phyloP scores from a whole-genome alignment of 2,329 filamentous ascomycete genomes.

The Pestalotiopsis sp. region DNA sequence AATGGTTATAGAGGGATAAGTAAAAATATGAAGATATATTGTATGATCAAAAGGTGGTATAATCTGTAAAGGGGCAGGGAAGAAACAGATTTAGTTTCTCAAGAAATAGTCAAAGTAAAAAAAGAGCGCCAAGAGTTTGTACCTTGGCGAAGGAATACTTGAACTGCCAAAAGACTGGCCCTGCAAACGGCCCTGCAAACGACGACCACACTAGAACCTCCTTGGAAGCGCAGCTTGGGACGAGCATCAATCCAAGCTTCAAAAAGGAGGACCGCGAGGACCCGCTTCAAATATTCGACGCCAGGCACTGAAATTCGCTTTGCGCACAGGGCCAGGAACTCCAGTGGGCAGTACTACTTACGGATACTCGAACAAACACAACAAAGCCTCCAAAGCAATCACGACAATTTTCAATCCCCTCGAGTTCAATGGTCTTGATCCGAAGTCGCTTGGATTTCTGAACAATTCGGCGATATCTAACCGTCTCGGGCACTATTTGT shows the following conservation, averaged over 20 bases:
- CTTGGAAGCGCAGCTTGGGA: background rate
- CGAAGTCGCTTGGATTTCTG: background rate
- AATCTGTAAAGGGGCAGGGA: background rate
- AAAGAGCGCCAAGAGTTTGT: background rate
- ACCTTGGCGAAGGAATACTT: background rate
- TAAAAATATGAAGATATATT: background rate
- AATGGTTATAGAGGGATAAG: background rate
- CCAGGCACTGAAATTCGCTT: background rate
- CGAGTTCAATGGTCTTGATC: background rate
- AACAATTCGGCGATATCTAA: background rate
- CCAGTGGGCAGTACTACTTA: background rate
- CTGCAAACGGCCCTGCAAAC: background rate
- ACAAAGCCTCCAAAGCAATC: background rate
- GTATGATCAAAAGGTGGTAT: background rate
- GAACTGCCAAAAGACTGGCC: background rate
- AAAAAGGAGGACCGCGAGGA: background rate
- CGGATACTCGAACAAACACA: background rate
- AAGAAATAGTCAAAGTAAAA: background rate
- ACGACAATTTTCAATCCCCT: background rate
- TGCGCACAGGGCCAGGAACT: background rate
- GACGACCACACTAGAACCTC: background rate
- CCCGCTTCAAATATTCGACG: background rate
- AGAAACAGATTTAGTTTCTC: background rate
- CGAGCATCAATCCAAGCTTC: background rate
- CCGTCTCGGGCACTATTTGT: background rate